Evolutionary conservation across 805 yeast genomes (phyloP), one percentile per base, ranked within the genome.

Genomic region (Priceomyces haplophilus): DNA sequence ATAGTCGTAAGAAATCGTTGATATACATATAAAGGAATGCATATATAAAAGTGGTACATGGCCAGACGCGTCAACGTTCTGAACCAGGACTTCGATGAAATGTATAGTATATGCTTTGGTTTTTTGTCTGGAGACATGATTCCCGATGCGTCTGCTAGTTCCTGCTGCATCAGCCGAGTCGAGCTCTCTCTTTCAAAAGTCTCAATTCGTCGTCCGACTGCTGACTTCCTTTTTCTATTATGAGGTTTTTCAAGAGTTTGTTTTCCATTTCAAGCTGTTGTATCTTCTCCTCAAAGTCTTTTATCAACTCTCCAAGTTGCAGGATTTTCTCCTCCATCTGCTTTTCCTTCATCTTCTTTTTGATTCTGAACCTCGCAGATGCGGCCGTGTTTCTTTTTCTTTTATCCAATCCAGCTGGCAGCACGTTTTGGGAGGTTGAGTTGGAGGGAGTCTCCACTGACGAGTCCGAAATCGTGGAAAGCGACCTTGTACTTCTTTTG

Each of bases 301-400:
- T 56, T n/a, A 80, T 73, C 46, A 64, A 58, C 25, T 75, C 79
- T 37, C 67, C 67, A 35, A 80, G 65, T 27, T 61, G 58, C 32
- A 53, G 55, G 15, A 79, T 68, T 35, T 64, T 70, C 35, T 62
- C 64, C 50, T 78, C 82, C 81, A 82, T 75, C 53, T 79, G 79
- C 51, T 72, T 74, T 50, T 80, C 84, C 55, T 70, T 78, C 47
- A 73, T 53, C 56, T 80, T 80, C 69, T 80, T 80, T 61, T 81
- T 82, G 34, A 77, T 67, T 49, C 87, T 62, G 59, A 82, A 82
- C 40, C 85, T 62, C 0, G 86, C 86, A 35, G 80, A 73, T 0
- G 88, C 88, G 3, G 80, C 79, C 1, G 86, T 79, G 55, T 80
- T 80, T 48, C 84, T 65, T 44, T 76, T 65, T 47, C 81, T 68